phyloP scores from a whole-genome alignment of 805 yeast genomes.

The Osmozyma mogii region DNA sequence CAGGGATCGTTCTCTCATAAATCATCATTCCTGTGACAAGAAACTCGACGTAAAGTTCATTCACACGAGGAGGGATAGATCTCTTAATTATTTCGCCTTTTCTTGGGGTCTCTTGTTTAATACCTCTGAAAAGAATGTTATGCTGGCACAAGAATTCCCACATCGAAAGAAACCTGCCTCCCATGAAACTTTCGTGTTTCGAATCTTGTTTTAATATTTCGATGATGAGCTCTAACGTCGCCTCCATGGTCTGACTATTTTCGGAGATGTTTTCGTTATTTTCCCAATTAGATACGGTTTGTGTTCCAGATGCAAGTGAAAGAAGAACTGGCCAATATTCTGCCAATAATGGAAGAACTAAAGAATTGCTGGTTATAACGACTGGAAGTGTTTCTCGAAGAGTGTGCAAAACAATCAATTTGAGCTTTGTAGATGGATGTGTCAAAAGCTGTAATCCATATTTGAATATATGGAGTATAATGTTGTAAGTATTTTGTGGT shows the following conservation, averaged over 20 bases:
- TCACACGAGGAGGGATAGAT: conserved; percentile 13
- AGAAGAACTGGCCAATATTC: conserved; percentile 26
- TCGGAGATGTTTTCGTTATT: conserved; percentile 3
- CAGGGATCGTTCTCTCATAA: conserved; percentile 36
- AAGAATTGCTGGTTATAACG: conserved; percentile 22
- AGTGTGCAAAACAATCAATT: conserved; percentile 48
- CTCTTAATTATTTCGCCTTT: conserved; percentile 7
- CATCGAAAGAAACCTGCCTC: conserved; percentile 38
- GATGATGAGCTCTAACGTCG: conserved; percentile 22
- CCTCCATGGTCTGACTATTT: conserved; percentile 14
- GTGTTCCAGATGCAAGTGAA: conserved; percentile 13
- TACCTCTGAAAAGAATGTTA: neutral
- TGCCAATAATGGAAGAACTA: conserved; percentile 26
- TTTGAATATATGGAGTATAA: conserved; percentile 51
- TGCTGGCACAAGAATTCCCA: conserved; percentile 22
- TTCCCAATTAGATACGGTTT: conserved; percentile 9
- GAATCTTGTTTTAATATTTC: conserved; percentile 22
- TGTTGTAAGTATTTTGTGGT: conserved; percentile 50
- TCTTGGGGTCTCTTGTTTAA: neutral
- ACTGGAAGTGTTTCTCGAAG: conserved; percentile 23
- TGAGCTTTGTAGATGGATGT: conserved; percentile 54
- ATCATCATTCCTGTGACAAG: conserved; percentile 27
- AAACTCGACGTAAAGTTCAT: conserved; percentile 19
- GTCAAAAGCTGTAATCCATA: conserved; percentile 67
- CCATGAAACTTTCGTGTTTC: conserved; percentile 38